Conservation (phyloP, 2,329 filamentous ascomycete genomes). For the Botrytis pseudocinerea region DNA sequence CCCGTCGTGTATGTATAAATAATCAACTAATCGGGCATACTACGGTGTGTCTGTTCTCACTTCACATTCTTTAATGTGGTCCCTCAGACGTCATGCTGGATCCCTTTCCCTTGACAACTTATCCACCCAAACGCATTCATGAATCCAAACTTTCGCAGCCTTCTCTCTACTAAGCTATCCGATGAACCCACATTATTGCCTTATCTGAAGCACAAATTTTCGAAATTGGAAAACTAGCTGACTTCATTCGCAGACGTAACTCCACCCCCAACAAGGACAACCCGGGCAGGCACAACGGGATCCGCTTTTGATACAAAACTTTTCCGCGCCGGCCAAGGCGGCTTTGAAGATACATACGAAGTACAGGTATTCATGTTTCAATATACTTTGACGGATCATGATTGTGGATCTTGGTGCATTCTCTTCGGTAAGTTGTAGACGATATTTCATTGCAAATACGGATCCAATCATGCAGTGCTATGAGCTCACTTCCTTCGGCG, state of each 20-base stretch:
- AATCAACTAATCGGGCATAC: constrained; percentile 14
- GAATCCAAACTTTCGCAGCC: constrained; percentile 1
- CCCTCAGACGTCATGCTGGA: constrained; percentile 20
- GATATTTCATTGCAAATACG: constrained; percentile 16
- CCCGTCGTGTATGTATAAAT: not conserved
- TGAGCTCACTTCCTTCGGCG: constrained; percentile 19
- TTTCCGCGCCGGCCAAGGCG: constrained; percentile 30
- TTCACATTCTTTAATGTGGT: constrained; percentile 10
- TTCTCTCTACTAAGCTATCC: constrained; percentile 1
- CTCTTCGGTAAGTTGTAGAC: constrained; percentile 6
- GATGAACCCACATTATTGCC: constrained; percentile 29
- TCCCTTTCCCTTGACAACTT: constrained; percentile 24
- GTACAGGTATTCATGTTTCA: constrained; percentile 29
- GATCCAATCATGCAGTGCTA: constrained; percentile 16
- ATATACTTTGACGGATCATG: constrained; percentile 16
- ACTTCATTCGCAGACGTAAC: constrained; percentile 9
- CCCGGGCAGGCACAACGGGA: constrained; percentile 9
- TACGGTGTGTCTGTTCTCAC: constrained; percentile 17
- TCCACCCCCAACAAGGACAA: not conserved
- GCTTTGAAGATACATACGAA: constrained; percentile 25
- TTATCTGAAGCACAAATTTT: constrained; percentile 27
- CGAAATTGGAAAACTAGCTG: constrained; percentile 10
- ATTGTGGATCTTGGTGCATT: constrained; percentile 6
- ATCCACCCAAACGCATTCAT: constrained; percentile 22
- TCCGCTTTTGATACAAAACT: constrained; percentile 37